Evolutionary conservation across 2,329 filamentous ascomycete species (phyloP).

Genomic region (Verticillium albo-atrum): DNA sequence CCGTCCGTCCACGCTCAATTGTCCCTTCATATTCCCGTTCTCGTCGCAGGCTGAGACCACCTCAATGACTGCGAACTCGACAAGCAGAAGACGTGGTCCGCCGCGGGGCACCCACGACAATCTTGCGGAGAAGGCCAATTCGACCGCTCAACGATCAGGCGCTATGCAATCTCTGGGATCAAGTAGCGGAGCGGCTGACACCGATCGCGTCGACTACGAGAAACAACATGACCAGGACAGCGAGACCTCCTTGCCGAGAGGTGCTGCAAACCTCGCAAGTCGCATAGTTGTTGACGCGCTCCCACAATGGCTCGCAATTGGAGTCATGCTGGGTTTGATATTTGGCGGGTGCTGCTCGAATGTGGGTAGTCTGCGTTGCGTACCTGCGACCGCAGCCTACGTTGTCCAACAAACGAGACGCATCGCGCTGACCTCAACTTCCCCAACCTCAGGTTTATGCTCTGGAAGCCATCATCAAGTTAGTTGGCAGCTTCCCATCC

Average conservation of each 20-base stretch:
- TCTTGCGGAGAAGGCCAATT: neutral
- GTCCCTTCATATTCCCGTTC: neutral
- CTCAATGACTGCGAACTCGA: conserved; percentile 40
- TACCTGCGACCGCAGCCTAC: neutral
- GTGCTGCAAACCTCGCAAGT: conserved; percentile 24
- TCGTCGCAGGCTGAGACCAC: neutral
- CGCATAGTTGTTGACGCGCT: conserved; percentile 54
- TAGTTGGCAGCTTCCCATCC: conserved; percentile 29
- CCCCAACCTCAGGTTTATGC: conserved; percentile 79
- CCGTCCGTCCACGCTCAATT: neutral
- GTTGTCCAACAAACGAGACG: neutral
- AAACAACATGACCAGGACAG: neutral
- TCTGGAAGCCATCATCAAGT: conserved; percentile 92
- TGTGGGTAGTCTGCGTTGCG: conserved; percentile 46
- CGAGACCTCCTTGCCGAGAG: neutral
- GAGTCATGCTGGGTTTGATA: conserved; percentile 74
- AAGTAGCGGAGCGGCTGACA: neutral
- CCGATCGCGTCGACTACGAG: neutral
- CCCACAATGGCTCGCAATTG: conserved; percentile 58
- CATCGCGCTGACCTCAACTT: conserved; percentile 1
- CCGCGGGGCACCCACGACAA: conserved; percentile 10
- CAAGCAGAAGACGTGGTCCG: conserved; percentile 32
- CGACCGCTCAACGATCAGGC: neutral
- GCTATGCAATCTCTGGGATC: neutral
- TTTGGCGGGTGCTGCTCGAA: conserved; percentile 96